phyloP scores from a whole-genome alignment of 495 filamentous ascomycete genomes.

The Hamigera avellanea region DNA sequence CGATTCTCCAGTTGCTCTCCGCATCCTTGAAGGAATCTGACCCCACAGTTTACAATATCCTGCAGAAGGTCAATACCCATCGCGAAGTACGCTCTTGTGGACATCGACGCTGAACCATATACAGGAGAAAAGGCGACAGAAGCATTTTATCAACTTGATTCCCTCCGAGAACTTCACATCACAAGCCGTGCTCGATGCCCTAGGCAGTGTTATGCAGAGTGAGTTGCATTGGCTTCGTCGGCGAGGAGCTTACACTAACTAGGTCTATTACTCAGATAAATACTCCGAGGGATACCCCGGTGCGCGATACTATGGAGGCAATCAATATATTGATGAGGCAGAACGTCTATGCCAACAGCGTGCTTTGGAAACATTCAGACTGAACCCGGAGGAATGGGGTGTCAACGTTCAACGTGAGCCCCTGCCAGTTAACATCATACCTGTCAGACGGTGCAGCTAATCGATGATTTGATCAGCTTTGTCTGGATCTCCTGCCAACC shows the following conservation, averaged over 20 bases:
- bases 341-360: conserved; percentile 83
- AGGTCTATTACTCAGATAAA: conserved; percentile 53
- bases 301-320: conserved; percentile 93
- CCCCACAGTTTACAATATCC: conserved; percentile 72
- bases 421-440: background rate
- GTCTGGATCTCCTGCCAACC: conserved; percentile 90
- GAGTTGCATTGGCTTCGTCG: conserved; percentile 17
- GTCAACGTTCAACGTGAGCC: conserved; percentile 89
- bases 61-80: conserved; percentile 60
- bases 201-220: conserved; percentile 99
- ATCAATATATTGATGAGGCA: conserved; percentile 86
- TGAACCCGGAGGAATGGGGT: conserved; percentile 83
- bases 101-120: conserved; percentile 4
- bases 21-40: conserved; percentile 74
- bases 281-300: conserved; percentile 98
- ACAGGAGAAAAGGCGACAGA: conserved; percentile 89
- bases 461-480: conserved; percentile 48
- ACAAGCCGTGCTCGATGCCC: conserved; percentile 87
- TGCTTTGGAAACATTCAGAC: conserved; percentile 74
- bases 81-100: background rate
- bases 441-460: conserved; percentile 4
- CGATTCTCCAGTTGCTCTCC: conserved; percentile 54
- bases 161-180: conserved; percentile 99
- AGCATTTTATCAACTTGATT: conserved; percentile 97
- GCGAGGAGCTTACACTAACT: conserved; percentile 4